Base-by-base conservation (phyloP, 169 alveolate genomes). In the Perkinsus marinus region DNA sequence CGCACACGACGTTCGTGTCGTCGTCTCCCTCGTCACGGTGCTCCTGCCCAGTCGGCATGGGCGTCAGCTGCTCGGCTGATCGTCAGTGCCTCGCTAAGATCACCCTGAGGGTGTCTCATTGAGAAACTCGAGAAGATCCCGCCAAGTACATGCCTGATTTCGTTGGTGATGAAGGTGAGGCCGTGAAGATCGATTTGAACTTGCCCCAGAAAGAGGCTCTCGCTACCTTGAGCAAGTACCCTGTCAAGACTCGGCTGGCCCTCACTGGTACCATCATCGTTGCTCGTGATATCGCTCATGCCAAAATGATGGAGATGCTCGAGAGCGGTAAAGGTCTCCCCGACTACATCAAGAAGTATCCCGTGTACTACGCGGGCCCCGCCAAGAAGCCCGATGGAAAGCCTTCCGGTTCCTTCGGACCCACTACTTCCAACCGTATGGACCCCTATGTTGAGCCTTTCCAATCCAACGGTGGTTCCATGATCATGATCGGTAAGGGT, bases 21-120 rank as follows among this genome's bases (percentile, higher is more conserved):
- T 97, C 91, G 98, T 34, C 94, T 97, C 89, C 98, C 98, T 39
- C 90, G 98, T 39, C 98, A 97, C 92, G 97, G 98, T 7, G 98
- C 16, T 96, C 98, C 3, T 95, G 97, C 46, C 98, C 98, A 0
- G 96, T 97, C 57, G 97, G 96, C 37, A 95, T 97, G 39, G 98
- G 98, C 41, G 98, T 97, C 26, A 96, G 98, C 13, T 97, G 98
- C 93, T 95, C 97, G 17, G 98, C 98, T 16, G 98, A 97, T 93
- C 90, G 98, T 43, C 98, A 97, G 90, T 94, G 95, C 7, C 93
- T 95, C 93, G 96, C 95, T 39, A 43, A 93, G n/a, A 95, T 96
- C 39, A 93, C 90, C 92, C 91, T 10, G 91, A 95, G 9, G 92
- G 94, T 69, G 97, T 96, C 37, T 95, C 92, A 90, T 95, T 41